Base-by-base conservation (phyloP, 1,284 basidiomycete species). In the Chalciporus sp. region DNA sequence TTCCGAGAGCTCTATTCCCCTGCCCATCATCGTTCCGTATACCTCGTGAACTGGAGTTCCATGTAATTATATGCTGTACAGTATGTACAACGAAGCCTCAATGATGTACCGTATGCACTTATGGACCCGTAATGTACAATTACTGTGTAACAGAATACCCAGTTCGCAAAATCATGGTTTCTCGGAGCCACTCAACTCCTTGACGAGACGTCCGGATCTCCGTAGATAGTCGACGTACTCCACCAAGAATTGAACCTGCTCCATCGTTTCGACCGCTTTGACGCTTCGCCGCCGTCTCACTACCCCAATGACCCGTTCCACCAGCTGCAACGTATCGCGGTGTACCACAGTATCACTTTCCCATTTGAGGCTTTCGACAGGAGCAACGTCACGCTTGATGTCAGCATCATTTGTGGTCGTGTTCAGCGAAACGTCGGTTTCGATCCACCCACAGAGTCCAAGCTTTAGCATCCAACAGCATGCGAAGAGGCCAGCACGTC, bases 401-500 rank as follows among this genome's bases (percentile, higher is more conserved):
- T 59, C 63, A 20, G n/a, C 8, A 29, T 31, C 12, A 11, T n/a
- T 43, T 7, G 42, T 16, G 19, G 53, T 16, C 8, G 16, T 20
- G 8, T 35, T 55, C 17, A 52, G 37, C 17, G 51, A 16, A 9
- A 50, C 9, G 37, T 69, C 63, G 23, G 64, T 65, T 35, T 76
- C 74, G 27, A 82, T 70, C 84, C 86, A 86, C 7, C 88, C 89
- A 61, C 85, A 90, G 16, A 98, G 80, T 6, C 95, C 95, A 63
- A 98, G 86, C 71, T 93, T 95, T 57, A 97, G 77, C 67, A 93
- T 81, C 96, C 96, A 98, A 60, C 90, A 90, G 63, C 91, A 94
- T 1, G 95, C 95, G 33, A 98, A 82, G 40, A 98, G 80, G 1
- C 95, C 95, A 0, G 96, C 96, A 26, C 96, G 83, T 1, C 96